Evolutionary conservation across 306 rosid genomes (phyloP), one percentile per base, ranked within the genome.

Genomic region (Heteromeles arbutifolia): DNA sequence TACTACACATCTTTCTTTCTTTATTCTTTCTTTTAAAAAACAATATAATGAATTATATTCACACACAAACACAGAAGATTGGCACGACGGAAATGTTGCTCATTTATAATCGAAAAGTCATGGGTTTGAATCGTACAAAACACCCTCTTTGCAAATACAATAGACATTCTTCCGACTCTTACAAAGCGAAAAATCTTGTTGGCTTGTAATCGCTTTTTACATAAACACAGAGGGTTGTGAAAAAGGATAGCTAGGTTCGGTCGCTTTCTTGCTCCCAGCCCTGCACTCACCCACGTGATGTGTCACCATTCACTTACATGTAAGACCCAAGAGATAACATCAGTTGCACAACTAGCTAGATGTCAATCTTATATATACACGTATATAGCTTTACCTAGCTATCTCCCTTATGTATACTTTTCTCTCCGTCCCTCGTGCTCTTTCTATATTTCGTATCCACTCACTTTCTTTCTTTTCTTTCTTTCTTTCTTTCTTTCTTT

Each of bases 271-370:
- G 77, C 67, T 73, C 68, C 57, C 56, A 73, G 43, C 28, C 13
- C 68, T 73, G 77, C 69, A 61, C 56, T 12, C 69, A 43, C 77
- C 77, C 77, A 73, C 56, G 77, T 73, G 77, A 61, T 25, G 41
- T 54, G 75, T 53, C 34, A 69, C 73, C 41, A 68, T 65, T 52
- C 14, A 32, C 44, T 50, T 59, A 2, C 65, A 59, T 25, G 31
- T 64, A 29, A 31, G 44, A 64, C 43, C 4, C 68, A 17, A 26
- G 66, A 61, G 66, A 61, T 61, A 61, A 14, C 66, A 26, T 26
- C 37, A 61, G 66, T 26, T 64, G 21, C 25, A 64, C 68, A 18
- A 1, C 68, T 31, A 29, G 24, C 66, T 61, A 15, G 54, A 50
- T 17, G 6, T 50, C 21, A 5, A 50, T 6, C 65, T 57, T 22